Conservation (phyloP, 352 stramenopile species). For the Phytophthora brassicae region DNA sequence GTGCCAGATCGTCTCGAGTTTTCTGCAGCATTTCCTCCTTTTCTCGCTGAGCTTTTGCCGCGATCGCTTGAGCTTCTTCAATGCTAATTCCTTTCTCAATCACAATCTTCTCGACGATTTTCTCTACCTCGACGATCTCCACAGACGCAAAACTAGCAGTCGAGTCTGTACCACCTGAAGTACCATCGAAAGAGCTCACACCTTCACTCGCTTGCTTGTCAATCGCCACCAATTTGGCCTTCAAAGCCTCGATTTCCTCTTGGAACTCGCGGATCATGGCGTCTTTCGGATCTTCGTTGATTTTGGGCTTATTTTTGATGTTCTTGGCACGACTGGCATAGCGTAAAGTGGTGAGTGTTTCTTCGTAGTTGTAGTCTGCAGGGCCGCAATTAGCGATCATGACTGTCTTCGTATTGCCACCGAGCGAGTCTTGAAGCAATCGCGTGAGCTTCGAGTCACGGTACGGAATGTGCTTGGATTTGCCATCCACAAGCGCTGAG, state of each 20-base stretch:
- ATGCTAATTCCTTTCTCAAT: slow-evolving; percentile 85
- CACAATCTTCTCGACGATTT: slow-evolving; percentile 83
- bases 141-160: slow-evolving; percentile 3
- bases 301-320: slow-evolving; percentile 99
- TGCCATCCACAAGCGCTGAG: slow-evolving; percentile 82
- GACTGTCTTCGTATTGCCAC: slow-evolving; percentile 97
- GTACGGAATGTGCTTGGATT: slow-evolving; percentile 85
- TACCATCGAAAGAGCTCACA: slow-evolving; percentile 8
- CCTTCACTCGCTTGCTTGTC: slow-evolving; percentile 44
- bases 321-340: slow-evolving; percentile 99
- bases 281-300: slow-evolving; percentile 99
- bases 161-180: neutral
- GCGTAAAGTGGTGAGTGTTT: slow-evolving; percentile 92
- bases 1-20: slow-evolving; percentile 65
- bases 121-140: slow-evolving; percentile 75
- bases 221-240: slow-evolving; percentile 75
- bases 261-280: slow-evolving; percentile 97
- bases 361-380: slow-evolving; percentile 98
- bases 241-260: slow-evolving; percentile 95
- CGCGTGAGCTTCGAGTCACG: slow-evolving; percentile 97
- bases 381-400: slow-evolving; percentile 98
- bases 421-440: slow-evolving; percentile 95
- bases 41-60: slow-evolving; percentile 70
- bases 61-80: slow-evolving; percentile 71
- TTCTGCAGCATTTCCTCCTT: slow-evolving; percentile 77